A percentile compares a stretch with the other conserved stretches of the same genome.
These are phyloP conservation scores for Colletotrichum filicis DNA, from an alignment of 2,329 filamentous ascomycete genomes.

Conservation along the genomic window DNA sequence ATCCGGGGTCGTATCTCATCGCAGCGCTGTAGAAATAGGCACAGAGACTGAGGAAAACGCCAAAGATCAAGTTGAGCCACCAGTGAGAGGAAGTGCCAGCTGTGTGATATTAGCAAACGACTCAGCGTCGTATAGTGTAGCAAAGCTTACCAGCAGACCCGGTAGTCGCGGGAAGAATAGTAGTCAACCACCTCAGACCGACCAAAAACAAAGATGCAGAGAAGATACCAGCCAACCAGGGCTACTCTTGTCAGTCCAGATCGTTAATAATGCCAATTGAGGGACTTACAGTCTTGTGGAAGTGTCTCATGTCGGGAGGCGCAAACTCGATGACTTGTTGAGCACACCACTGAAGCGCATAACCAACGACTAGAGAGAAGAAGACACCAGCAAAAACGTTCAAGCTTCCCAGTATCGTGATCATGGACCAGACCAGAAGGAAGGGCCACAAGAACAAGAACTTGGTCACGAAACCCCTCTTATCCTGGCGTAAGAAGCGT, in stretches of 20 bases:
- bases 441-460: conserved; percentile 95
- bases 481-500: conserved; percentile 79
- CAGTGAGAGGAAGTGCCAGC: conserved; percentile 73
- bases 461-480: conserved; percentile 80
- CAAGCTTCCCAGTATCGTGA: conserved; percentile 79
- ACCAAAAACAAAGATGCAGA: conserved; percentile 86
- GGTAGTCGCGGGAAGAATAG: conserved; percentile 68
- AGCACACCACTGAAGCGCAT: conserved; percentile 80
- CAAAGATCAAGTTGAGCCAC: conserved; percentile 84
- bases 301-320: conserved; percentile 86
- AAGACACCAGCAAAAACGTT: conserved; percentile 83
- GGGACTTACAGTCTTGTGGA: conserved; percentile 83
- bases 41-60: conserved; percentile 71
- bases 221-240: conserved; percentile 95
- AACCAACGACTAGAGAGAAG: conserved; percentile 72
- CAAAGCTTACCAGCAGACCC: conserved; percentile 59
- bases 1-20: conserved; percentile 92
- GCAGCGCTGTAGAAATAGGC: conserved; percentile 87
- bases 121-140: not conserved
- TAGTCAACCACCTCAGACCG: conserved; percentile 78
- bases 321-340: conserved; percentile 84
- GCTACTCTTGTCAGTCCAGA: conserved; percentile 60
- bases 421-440: conserved; percentile 74
- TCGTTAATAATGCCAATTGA: conserved; percentile 18
- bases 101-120: conserved; percentile 50